phyloP scores from a whole-genome alignment of 148 eudicot species.

The Persicaria tinctoria region DNA sequence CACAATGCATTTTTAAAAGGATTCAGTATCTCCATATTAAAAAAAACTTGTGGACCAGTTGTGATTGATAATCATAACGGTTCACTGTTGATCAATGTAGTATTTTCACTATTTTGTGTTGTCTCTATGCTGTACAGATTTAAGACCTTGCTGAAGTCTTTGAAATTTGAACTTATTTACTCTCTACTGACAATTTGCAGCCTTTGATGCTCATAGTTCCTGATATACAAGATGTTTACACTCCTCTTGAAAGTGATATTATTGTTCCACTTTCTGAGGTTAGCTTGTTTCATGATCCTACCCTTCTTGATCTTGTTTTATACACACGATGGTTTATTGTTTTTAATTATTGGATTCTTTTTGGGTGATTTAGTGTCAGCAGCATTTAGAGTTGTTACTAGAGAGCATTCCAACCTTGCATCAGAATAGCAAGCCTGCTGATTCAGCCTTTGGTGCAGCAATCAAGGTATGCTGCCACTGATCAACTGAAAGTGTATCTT shows the following conservation, averaged over 20 bases:
- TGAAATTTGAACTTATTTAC: background rate
- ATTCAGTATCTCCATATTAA: background rate
- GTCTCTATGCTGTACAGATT: background rate
- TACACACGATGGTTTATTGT: slow-evolving; percentile 5
- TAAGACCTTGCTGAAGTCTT: background rate
- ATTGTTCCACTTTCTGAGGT: slow-evolving; percentile 90
- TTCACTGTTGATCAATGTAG: background rate
- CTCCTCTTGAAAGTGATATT: slow-evolving; percentile 88
- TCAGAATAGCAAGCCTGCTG: slow-evolving; percentile 69
- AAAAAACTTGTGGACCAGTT: background rate
- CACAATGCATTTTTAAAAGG: background rate
- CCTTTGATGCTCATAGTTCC: slow-evolving; percentile 98
- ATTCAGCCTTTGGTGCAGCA: slow-evolving; percentile 91
- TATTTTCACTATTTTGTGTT: background rate
- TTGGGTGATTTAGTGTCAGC: slow-evolving; percentile 59
- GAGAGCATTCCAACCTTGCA: slow-evolving; percentile 88
- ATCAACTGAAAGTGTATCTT: too few species aligned
- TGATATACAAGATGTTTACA: slow-evolving; percentile 90
- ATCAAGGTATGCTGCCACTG: slow-evolving; percentile 41
- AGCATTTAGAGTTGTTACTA: slow-evolving; percentile 75
- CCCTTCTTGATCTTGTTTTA: background rate
- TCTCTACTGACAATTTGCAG: slow-evolving; percentile 29
- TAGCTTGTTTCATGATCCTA: slow-evolving; percentile 13
- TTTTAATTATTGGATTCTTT: slow-evolving; percentile 6
- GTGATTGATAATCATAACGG: background rate